phyloP scores from a whole-genome alignment of 2,329 filamentous ascomycete species.

The Cercospora sojina region DNA sequence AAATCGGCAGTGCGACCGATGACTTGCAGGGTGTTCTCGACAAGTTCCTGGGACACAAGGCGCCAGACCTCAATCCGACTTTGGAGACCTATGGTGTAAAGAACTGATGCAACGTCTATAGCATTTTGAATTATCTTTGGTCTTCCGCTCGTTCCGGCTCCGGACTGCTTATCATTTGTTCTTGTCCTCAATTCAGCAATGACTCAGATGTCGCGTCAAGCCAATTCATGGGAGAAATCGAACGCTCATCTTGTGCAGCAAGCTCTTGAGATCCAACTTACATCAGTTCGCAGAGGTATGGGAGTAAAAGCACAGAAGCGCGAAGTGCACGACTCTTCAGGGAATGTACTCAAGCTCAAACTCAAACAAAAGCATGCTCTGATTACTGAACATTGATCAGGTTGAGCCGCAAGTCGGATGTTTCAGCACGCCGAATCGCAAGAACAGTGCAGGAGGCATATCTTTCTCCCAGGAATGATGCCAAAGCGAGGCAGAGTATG shows the following conservation, averaged over 20 bases:
- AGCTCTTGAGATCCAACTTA: background rate
- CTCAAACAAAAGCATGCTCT: background rate
- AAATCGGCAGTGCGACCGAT: slow-evolving; percentile 68
- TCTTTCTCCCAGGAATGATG: background rate
- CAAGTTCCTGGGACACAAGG: slow-evolving; percentile 73
- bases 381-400: background rate
- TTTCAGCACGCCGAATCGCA: background rate
- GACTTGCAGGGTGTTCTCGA: slow-evolving; percentile 70
- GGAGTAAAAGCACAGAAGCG: background rate
- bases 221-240: background rate
- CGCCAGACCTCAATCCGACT: slow-evolving; percentile 34
- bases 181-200: background rate
- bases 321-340: background rate
- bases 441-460: background rate
- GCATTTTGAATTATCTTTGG: background rate
- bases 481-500: background rate
- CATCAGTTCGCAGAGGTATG: background rate
- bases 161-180: background rate
- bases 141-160: background rate
- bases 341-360: background rate
- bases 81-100: background rate
- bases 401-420: background rate
- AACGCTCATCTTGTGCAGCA: background rate
- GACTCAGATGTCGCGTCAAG: background rate
- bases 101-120: background rate